Base-by-base conservation (phyloP, 1,139 yeast genomes). In the Taphrina deformans region DNA sequence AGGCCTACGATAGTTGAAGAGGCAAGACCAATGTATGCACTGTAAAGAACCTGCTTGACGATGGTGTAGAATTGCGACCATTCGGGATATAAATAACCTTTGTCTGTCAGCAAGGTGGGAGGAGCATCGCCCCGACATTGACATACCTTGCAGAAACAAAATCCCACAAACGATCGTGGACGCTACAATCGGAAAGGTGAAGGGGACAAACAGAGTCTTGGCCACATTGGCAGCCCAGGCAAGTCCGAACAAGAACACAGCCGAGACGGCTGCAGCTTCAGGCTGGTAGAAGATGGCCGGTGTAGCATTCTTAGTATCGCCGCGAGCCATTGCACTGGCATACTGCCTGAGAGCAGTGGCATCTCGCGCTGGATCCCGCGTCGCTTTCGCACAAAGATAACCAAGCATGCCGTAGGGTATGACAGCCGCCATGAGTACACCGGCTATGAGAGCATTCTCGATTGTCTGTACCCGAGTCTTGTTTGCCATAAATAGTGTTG, bases 141-240 rank as follows among this genome's bases (percentile, higher is more conserved):
- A n/a, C n/a, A n/a, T 26, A 48, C 53, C 35, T 31, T 61, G 59
- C 24, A 53, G 21, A 9, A 61, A 52, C 6, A 52, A 12, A 48
- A 61, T 45, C 1, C 65, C 65, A 41, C 45, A 21, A 12, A 61
- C 35, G 23, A 61, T 61, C 10, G 38, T 35, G 10, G 59, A 44
- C 10, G 46, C 45, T 6, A 52, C 45, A n/a, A 61, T 33, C 12
- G 46, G 10, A 27, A 61, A 61, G 7, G 46, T 52, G 24, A 29
- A 38, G 5, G 65, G 53, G 12, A 48, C 38, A 18, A 52, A 52
- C 33, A 61, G 35, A 7, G 52, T 52, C 46, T 61, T 61, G 45
- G 48, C 44, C 3, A 61, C 59, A 27, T 61, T 61, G 18, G 53
- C 53, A 23, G 44, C 26, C 59, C 59, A 61, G n/a, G 65, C 59